A percentile compares a stretch with the other conserved stretches of the same genome.
Conservation (phyloP, 345 rosid genomes). For the Sisymbrium altissimum region DNA sequence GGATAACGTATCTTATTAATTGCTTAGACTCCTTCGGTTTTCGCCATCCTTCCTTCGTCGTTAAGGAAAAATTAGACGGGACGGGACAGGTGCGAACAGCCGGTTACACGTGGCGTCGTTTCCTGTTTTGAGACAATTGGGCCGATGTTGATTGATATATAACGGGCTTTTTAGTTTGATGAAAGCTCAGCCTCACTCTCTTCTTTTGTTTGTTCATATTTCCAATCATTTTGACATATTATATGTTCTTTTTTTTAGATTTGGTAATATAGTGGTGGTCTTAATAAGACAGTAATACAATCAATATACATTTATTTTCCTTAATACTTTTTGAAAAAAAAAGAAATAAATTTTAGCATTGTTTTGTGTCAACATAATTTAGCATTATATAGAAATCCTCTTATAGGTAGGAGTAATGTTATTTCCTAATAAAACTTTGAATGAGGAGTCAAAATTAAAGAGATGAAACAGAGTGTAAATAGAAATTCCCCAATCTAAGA, state of each 20-base stretch:
- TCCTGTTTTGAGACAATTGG: background rate
- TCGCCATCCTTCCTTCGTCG: constrained; percentile 21
- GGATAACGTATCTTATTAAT: background rate
- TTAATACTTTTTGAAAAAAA: background rate
- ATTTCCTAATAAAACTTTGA: background rate
- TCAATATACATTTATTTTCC: background rate
- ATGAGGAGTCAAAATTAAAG: background rate
- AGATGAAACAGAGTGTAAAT: background rate
- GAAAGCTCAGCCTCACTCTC: background rate
- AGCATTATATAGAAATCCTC: background rate
- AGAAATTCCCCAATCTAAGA: background rate
- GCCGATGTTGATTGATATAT: background rate
- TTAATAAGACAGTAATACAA: background rate
- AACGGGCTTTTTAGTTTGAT: background rate
- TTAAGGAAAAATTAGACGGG: constrained; percentile 4
- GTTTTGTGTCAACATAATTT: background rate
- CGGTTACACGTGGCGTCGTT: constrained; percentile 4
- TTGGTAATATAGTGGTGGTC: background rate
- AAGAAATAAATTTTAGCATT: background rate
- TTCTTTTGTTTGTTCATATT: background rate
- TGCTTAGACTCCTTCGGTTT: background rate
- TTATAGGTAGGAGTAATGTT: background rate
- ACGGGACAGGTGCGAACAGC: constrained; percentile 7
- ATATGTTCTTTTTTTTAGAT: background rate
- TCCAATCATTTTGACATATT: background rate